phyloP scores from a whole-genome alignment of 1,284 basidiomycete species.

The Thecaphora thlaspeos region DNA sequence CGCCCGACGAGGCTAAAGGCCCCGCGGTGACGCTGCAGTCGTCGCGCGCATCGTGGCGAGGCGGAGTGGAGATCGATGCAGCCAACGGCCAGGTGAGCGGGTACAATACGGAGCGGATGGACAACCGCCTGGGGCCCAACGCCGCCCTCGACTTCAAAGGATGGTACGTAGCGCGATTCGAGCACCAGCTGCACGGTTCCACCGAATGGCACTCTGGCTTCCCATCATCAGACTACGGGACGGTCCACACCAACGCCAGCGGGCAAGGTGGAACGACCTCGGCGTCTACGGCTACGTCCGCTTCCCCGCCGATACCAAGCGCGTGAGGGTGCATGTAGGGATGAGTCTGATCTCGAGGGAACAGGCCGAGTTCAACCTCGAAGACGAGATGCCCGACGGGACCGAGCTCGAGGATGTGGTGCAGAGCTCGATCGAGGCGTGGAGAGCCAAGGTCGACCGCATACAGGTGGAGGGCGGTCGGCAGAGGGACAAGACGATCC shows the following conservation, averaged over 20 bases:
- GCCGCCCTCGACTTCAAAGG: slow-evolving; percentile 64
- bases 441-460: slow-evolving; percentile 72
- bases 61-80: slow-evolving; percentile 64
- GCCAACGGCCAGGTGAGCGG: slow-evolving; percentile 67
- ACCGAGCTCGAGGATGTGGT: slow-evolving; percentile 68
- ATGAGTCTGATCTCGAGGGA: slow-evolving; percentile 76
- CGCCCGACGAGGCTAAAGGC: not conserved
- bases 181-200: slow-evolving; percentile 43
- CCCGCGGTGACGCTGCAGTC: slow-evolving; percentile 74
- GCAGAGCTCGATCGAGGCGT: slow-evolving; percentile 64
- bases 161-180: slow-evolving; percentile 76
- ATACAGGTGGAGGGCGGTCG: slow-evolving; percentile 66
- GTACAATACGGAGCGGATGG: slow-evolving; percentile 70
- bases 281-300: slow-evolving; percentile 66
- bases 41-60: slow-evolving; percentile 67
- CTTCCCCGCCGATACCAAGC: slow-evolving; percentile 60
- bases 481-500: slow-evolving; percentile 64
- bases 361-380: slow-evolving; percentile 71
- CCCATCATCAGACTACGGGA: slow-evolving; percentile 1
- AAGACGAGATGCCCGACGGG: slow-evolving; percentile 60
- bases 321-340: slow-evolving; percentile 69
- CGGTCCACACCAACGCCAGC: slow-evolving; percentile 53
- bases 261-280: slow-evolving; percentile 57
- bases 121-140: slow-evolving; percentile 55
- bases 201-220: slow-evolving; percentile 12